phyloP scores from a whole-genome alignment of 2,329 filamentous ascomycete species.

The Lecanicillium sp. region DNA sequence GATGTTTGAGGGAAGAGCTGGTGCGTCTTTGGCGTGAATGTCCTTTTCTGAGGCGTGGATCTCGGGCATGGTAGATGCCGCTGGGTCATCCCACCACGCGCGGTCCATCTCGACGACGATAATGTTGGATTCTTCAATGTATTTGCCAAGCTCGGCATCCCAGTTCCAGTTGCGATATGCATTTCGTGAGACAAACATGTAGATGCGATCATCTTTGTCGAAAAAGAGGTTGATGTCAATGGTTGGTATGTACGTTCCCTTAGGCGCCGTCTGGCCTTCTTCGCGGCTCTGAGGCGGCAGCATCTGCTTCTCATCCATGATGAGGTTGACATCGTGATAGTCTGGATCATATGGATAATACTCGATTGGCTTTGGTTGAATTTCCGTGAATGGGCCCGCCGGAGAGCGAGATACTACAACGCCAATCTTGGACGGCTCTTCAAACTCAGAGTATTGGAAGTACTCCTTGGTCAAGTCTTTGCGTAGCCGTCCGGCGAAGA shows the following conservation, averaged over 20 bases:
- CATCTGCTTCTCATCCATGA: slow-evolving; percentile 27
- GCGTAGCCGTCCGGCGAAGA: slow-evolving; percentile 25
- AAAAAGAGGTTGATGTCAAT: slow-evolving; percentile 42
- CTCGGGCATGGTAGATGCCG: slow-evolving; percentile 23
- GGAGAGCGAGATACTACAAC: slow-evolving; percentile 25
- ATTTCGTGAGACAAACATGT: slow-evolving; percentile 26
- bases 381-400: slow-evolving; percentile 23
- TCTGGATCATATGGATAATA: slow-evolving; percentile 27
- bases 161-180: slow-evolving; percentile 29
- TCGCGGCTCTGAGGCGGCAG: slow-evolving; percentile 19
- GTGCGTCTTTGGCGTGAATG: slow-evolving; percentile 18
- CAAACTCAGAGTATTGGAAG: slow-evolving; percentile 25
- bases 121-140: slow-evolving; percentile 29
- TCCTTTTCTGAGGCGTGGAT: slow-evolving; percentile 21
- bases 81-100: slow-evolving; percentile 26
- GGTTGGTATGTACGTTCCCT: slow-evolving; percentile 25
- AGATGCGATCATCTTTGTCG: slow-evolving; percentile 26
- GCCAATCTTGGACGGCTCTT: slow-evolving; percentile 27
- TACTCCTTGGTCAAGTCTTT: slow-evolving; percentile 22
- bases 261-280: slow-evolving; percentile 20
- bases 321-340: slow-evolving; percentile 27
- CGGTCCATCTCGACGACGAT: slow-evolving; percentile 26
- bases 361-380: slow-evolving; percentile 21
- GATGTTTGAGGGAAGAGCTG: slow-evolving; percentile 19
- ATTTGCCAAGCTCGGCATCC: slow-evolving; percentile 23